Base-by-base conservation (phyloP, 208 protist species). In the Leishmania major region DNA sequence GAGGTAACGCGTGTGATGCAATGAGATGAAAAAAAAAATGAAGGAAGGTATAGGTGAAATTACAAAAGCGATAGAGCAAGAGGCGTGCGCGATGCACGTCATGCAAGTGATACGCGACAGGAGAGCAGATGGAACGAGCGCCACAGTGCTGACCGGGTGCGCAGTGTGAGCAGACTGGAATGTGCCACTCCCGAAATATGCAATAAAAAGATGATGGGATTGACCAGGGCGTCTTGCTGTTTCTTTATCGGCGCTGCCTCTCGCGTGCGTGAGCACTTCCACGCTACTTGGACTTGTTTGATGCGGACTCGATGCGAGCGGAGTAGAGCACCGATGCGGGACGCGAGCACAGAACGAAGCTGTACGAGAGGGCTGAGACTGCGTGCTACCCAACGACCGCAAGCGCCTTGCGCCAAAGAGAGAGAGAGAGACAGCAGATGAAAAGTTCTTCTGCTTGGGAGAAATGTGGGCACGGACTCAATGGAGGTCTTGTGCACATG, bases 11-110 rank as follows among this genome's bases (percentile, higher is more conserved):
- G 10, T 69, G 28, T 31, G 3, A 49, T 19, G 53, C 31, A 57
- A 51, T 51, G 53, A 55, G 28, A 35, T 70, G 0, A 37, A 37
- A 37, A 37, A 37, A 37, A 7, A 40, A 75, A 83, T 59, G 0
- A 62, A 86, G 75, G 71, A 55, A 79, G 71, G 79, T 1, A 37
- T 1, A 49, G 73, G 62, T 55, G 67, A 10, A 3, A 71, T 8
- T 17, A 47, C 31, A 37, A 47, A 64, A 40, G 47, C 19, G 2
- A 67, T 35, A 37, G 31, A 19, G 6, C 62, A n/a, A 67, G 13
- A 67, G 31, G 15, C 31, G 2, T 11, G 62, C 13, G 62, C 31
- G 1, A 1, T 67, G 59, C 15, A 17, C 31, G 62, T 43, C 13
- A 67, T 37, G 28, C 62, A 71, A n/a, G 66, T 43, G 37, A 49